Conservation (phyloP, 2,329 filamentous ascomycete genomes). For the Xylaria sp. region DNA sequence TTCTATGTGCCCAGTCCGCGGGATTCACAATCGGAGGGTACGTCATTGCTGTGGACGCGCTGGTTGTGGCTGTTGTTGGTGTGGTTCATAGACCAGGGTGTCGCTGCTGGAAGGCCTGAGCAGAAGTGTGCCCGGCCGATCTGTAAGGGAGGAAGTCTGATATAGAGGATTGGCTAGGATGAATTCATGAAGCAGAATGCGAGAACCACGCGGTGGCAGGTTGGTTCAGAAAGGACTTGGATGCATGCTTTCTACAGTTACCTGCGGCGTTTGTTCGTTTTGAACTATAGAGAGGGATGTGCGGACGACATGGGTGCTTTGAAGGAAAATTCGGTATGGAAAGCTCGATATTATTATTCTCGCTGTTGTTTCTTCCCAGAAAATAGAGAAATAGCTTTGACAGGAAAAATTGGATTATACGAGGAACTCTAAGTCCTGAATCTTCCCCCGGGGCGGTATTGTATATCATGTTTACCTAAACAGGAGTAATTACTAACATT, state of each 20-base stretch:
- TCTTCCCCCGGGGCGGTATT: background rate
- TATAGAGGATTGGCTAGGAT: background rate
- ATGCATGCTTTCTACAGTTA: background rate
- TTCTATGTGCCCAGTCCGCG: background rate
- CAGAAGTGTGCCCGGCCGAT: background rate
- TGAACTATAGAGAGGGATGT: background rate
- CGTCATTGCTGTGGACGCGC: slow-evolving; percentile 29
- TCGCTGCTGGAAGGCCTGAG: slow-evolving; percentile 25
- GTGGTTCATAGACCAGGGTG: slow-evolving; percentile 24
- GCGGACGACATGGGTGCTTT: background rate
- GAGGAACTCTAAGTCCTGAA: background rate
- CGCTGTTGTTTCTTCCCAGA: background rate
- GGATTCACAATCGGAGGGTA: slow-evolving; percentile 31
- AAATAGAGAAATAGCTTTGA: background rate
- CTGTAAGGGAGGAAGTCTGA: background rate
- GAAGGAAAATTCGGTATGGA: background rate
- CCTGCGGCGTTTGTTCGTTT: background rate
- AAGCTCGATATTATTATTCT: background rate
- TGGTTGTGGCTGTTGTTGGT: slow-evolving; percentile 16
- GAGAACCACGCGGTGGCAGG: too few relatives aligned
- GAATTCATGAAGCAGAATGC: background rate
- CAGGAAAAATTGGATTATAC: background rate
- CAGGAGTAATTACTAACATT: too few relatives aligned
- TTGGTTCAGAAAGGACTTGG: background rate
- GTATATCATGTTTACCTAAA: too few relatives aligned